phyloP scores from a whole-genome alignment of 371 early-diverging fungal genomes.

The Mortierella sp. region DNA sequence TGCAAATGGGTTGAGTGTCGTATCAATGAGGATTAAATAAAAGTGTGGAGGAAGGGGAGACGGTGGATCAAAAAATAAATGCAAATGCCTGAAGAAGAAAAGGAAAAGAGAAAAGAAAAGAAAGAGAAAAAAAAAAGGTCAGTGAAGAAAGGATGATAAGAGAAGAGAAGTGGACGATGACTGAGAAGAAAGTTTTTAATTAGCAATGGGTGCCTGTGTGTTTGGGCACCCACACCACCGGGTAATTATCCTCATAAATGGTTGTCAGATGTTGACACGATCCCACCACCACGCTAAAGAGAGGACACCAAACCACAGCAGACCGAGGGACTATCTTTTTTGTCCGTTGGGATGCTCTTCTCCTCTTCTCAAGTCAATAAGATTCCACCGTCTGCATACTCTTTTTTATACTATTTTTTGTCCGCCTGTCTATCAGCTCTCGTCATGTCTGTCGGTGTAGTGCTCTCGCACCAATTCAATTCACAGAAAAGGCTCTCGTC shows the following conservation, averaged over 20 bases:
- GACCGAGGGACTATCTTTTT: neutral
- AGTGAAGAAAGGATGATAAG: neutral
- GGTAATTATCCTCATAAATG: neutral
- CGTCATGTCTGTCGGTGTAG: neutral
- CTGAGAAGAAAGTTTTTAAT: neutral
- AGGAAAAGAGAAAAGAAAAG: neutral
- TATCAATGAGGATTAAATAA: neutral
- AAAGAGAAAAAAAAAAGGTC: neutral
- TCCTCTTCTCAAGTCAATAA: neutral
- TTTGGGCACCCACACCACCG: neutral
- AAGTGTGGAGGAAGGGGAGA: slow-evolving; percentile 1
- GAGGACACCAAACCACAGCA: neutral
- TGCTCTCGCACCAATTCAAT: neutral
- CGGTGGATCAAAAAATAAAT: neutral
- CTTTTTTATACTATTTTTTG: neutral
- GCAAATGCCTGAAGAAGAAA: slow-evolving; percentile 2
- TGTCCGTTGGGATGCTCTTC: neutral
- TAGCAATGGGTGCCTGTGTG: neutral
- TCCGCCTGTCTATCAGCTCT: neutral
- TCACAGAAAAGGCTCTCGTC: neutral
- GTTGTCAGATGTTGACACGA: neutral
- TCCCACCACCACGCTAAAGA: neutral
- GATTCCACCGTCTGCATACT: neutral
- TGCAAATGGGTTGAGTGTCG: neutral
- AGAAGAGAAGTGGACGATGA: neutral